phyloP scores from a whole-genome alignment of 495 filamentous ascomycete genomes.

The Physcia stellaris region DNA sequence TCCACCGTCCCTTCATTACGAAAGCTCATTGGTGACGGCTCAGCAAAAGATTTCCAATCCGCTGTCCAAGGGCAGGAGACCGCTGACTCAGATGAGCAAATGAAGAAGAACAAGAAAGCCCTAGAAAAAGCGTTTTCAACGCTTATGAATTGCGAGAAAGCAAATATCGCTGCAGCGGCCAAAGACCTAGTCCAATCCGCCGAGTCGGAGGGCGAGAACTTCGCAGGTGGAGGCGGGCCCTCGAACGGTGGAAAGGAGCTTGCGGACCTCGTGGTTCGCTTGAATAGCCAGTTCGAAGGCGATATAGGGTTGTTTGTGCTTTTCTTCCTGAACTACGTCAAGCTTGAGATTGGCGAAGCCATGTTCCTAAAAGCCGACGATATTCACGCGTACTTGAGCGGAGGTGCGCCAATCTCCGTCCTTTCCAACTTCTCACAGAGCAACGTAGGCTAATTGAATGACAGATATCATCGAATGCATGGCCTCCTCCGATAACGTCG shows the following conservation, averaged over 20 bases:
- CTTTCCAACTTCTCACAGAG: not conserved
- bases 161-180: slow-evolving; percentile 47
- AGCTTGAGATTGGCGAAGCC: slow-evolving; percentile 73
- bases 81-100: slow-evolving; percentile 41
- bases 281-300: slow-evolving; percentile 63
- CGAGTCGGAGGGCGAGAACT: slow-evolving; percentile 41
- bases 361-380: slow-evolving; percentile 95
- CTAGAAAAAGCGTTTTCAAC: slow-evolving; percentile 59
- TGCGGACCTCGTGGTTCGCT: slow-evolving; percentile 56
- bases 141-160: slow-evolving; percentile 63
- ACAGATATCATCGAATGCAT: slow-evolving; percentile 95
- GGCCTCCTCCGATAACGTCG: slow-evolving; percentile 94
- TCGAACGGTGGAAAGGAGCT: slow-evolving; percentile 53
- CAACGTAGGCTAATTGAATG: not conserved
- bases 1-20: slow-evolving; percentile 57
- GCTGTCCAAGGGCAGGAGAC: slow-evolving; percentile 51
- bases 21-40: slow-evolving; percentile 57
- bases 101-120: slow-evolving; percentile 62
- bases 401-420: slow-evolving; percentile 23
- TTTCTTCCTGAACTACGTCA: slow-evolving; percentile 74
- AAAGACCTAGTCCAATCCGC: slow-evolving; percentile 58
- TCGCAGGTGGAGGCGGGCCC: slow-evolving; percentile 48
- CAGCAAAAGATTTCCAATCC: slow-evolving; percentile 53
- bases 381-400: slow-evolving; percentile 90
- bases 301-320: slow-evolving; percentile 68